Evolutionary conservation across 1,284 basidiomycete genomes (phyloP), one percentile per base, ranked within the genome.

Genomic region (Sporisorium scitamineum): DNA sequence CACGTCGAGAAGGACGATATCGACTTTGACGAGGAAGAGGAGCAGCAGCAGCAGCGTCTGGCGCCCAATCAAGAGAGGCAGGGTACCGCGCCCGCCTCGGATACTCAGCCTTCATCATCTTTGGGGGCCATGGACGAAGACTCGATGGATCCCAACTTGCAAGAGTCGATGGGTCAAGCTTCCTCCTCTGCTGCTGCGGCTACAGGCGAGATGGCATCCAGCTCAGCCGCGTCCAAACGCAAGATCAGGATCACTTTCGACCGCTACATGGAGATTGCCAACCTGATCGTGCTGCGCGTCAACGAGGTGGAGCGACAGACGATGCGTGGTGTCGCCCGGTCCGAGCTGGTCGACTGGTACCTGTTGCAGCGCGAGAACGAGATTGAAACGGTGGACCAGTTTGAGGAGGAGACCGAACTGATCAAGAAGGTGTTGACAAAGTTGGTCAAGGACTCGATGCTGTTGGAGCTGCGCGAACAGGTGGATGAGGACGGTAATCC

Each of bases 1-100:
- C 97, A 99, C 83, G 96, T 99, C 74, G 97, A 99, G 85, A 95
- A 98, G 86, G 97, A 99, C 84, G 96, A 99, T 81, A 92, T 99
- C 83, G 94, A 95, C 84, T 94, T 99, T 83, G 96, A 98, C 82
- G 94, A 97, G 72, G 95, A 97, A 83, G 94, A 95, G 18, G 73
- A 79, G 34, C 61, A 75, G 59, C 88, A 90, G 2, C 89, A 89
- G 61, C 90, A 70, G 37, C 54, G 29, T 52, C 61, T n/a, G 48
- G 88, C 42, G 9, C 34, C 34, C 20, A 50, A 51, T 13, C 50
- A 29, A 5, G 54, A 54, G 39, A 20, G 44, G 20, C 39, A 41
- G 10, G 26, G 59, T 32, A 37, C 56, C 3, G 45, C 53, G 0
- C 55, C 45, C 6, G 27, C 62, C 20, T 34, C 60, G 2, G 45